Evolutionary conservation across 2,329 filamentous ascomycete genomes (phyloP).

Genomic region (Pyricularia sp.): DNA sequence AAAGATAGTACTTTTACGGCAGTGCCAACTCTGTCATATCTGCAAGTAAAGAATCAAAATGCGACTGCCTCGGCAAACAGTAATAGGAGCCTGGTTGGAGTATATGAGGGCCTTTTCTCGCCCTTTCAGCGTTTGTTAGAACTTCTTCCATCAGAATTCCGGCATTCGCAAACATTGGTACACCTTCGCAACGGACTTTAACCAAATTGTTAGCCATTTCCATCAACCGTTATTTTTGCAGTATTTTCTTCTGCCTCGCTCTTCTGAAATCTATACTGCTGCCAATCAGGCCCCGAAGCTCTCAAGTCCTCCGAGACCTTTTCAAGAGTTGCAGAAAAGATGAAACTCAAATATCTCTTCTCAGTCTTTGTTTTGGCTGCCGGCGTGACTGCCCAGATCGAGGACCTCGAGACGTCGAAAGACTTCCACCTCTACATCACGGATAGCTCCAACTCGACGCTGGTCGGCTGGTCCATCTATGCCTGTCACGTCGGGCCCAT

Average conservation of each 20-base stretch:
- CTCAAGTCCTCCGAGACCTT: neutral
- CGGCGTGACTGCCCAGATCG: neutral
- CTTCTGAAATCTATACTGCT: neutral
- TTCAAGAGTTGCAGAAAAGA: neutral
- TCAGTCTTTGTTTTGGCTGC: neutral
- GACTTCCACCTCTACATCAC: conserved; percentile 24
- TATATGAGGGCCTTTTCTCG: neutral
- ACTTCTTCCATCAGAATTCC: neutral
- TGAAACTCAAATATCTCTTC: neutral
- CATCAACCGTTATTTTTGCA: neutral
- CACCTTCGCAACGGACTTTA: neutral
- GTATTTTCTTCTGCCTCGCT: neutral
- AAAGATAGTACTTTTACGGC: no score
- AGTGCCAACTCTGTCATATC: neutral
- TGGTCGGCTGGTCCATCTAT: conserved; percentile 21
- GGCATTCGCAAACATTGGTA: neutral
- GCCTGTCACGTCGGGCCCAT: conserved; percentile 26
- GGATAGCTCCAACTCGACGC: conserved; percentile 15
- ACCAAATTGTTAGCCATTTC: neutral
- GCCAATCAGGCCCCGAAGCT: neutral
- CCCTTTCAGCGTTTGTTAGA: conserved; percentile 6
- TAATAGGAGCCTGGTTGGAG: neutral
- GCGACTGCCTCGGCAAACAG: neutral
- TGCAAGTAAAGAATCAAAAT: neutral
- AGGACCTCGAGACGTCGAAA: conserved; percentile 15